These are phyloP conservation scores for Aspergillus heteromorphus DNA, from an alignment of 495 filamentous ascomycete genomes.

Conservation along the genomic window DNA sequence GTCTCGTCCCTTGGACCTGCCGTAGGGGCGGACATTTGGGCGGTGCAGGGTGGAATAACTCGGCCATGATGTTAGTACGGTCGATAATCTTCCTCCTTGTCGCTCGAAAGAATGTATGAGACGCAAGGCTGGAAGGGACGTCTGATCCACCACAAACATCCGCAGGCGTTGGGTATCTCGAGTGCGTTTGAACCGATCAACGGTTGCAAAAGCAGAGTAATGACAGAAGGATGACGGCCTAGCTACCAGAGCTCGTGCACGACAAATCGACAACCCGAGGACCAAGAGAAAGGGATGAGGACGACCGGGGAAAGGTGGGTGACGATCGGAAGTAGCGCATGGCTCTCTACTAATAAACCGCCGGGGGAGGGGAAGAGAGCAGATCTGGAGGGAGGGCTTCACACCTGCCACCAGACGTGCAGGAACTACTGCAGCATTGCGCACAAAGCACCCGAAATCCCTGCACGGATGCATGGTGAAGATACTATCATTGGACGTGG, in stretches of 20 bases:
- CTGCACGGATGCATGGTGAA: conserved; percentile 5
- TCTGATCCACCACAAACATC: conserved; percentile 5
- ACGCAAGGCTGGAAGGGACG: background rate
- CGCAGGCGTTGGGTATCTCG: conserved; percentile 28
- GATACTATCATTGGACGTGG: conserved; percentile 16
- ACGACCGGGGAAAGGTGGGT: conserved; percentile 9
- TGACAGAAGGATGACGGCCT: conserved; percentile 21
- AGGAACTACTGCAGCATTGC: conserved; percentile 37
- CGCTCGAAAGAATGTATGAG: conserved; percentile 14
- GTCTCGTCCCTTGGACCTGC: conserved; percentile 65
- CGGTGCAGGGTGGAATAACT: conserved; percentile 54
- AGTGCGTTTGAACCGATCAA: conserved; percentile 42
- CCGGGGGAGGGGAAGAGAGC: background rate
- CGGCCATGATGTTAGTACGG: conserved; percentile 45
- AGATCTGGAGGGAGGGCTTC: conserved; percentile 14
- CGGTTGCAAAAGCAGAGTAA: conserved; percentile 20
- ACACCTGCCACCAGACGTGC: conserved; percentile 14
- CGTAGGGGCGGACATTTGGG: conserved; percentile 53
- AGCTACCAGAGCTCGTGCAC: conserved; percentile 37
- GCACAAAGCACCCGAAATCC: conserved; percentile 23
- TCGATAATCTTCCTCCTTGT: conserved; percentile 10
- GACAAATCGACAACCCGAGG: conserved; percentile 13
- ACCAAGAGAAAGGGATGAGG: conserved; percentile 8
- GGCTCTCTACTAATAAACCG: conserved; percentile 21
- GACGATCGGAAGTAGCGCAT: conserved; percentile 19